Conservation (phyloP, 139 green algal species). For the Pedinophyceae sp. region DNA sequence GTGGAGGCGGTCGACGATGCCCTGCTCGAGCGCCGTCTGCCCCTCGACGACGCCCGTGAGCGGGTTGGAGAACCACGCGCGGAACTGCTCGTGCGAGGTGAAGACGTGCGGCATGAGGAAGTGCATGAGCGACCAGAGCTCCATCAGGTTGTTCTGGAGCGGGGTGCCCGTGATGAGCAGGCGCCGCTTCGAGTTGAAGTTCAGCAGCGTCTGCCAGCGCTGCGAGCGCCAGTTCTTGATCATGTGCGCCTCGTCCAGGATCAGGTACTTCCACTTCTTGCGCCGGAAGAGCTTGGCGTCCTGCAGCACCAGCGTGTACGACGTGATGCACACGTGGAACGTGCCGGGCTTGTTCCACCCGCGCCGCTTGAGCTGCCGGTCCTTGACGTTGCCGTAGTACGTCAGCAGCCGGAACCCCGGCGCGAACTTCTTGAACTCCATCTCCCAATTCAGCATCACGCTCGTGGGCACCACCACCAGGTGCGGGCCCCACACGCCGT, state of each 20-base stretch:
- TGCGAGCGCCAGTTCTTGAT: slow-evolving; percentile 99
- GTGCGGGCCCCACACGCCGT: slow-evolving; percentile 89
- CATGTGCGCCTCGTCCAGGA: slow-evolving; percentile 99
- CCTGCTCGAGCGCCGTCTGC: slow-evolving; percentile 34
- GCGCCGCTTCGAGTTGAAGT: slow-evolving; percentile 85
- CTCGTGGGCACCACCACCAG: slow-evolving; percentile 87
- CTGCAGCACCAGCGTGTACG: slow-evolving; percentile 86
- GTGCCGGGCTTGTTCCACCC: slow-evolving; percentile 93
- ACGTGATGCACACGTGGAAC: slow-evolving; percentile 99
- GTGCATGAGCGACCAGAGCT: slow-evolving; percentile 95
- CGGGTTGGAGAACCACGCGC: slow-evolving; percentile 92
- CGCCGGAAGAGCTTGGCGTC: slow-evolving; percentile 77
- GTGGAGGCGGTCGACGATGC: slow-evolving; percentile 86
- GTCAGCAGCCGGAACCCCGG: slow-evolving; percentile 97
- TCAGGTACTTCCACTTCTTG: slow-evolving; percentile 97
- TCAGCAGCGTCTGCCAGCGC: slow-evolving; percentile 92
- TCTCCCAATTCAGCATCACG: slow-evolving; percentile 99
- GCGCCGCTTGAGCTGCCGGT: slow-evolving; percentile 83
- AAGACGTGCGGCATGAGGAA: slow-evolving; percentile 90
- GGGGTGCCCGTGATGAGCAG: slow-evolving; percentile 80
- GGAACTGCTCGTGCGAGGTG: slow-evolving; percentile 73
- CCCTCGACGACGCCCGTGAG: slow-evolving; percentile 82
- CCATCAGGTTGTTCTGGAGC: slow-evolving; percentile 97
- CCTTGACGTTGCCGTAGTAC: slow-evolving; percentile 86
- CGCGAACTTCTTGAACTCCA: slow-evolving; percentile 99